Percentiles rank a stretch among this genome's conserved stretches.
Conservation (phyloP, 2,329 filamentous ascomycete genomes). For the Setomelanomma holmii region DNA sequence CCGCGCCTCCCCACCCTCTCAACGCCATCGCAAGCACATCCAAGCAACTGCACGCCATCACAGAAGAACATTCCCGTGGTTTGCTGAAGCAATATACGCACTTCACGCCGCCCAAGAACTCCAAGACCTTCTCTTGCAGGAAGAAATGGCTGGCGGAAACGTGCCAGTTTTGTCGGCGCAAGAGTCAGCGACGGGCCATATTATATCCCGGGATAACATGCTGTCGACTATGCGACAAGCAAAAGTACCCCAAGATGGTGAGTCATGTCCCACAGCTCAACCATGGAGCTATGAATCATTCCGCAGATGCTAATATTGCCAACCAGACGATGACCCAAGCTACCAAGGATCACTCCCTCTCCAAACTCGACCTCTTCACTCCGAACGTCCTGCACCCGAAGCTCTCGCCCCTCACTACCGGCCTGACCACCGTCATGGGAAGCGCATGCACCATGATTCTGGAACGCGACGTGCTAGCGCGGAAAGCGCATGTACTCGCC, state of each 20-base stretch:
- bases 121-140: constrained; percentile 24
- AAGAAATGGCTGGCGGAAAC: constrained; percentile 32
- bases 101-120: constrained; percentile 20
- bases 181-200: constrained; percentile 31
- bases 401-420: constrained; percentile 29
- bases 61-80: constrained; percentile 40
- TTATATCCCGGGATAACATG: constrained; percentile 30
- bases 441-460: constrained; percentile 30
- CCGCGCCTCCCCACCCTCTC: constrained; percentile 20
- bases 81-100: constrained; percentile 32
- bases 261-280: constrained; percentile 1
- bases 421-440: constrained; percentile 27
- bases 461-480: constrained; percentile 27
- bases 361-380: constrained; percentile 44
- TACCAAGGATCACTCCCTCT: constrained; percentile 23
- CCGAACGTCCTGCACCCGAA: constrained; percentile 35
- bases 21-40: constrained; percentile 32
- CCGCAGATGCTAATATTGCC: background rate
- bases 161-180: constrained; percentile 38
- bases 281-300: background rate
- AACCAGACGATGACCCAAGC: constrained; percentile 41
- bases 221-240: constrained; percentile 35
- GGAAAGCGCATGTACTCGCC: constrained; percentile 23
- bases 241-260: constrained; percentile 39
- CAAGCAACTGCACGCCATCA: constrained; percentile 28